phyloP scores from a whole-genome alignment of 164 flowering plant genomes.

The Saururus chinensis region DNA sequence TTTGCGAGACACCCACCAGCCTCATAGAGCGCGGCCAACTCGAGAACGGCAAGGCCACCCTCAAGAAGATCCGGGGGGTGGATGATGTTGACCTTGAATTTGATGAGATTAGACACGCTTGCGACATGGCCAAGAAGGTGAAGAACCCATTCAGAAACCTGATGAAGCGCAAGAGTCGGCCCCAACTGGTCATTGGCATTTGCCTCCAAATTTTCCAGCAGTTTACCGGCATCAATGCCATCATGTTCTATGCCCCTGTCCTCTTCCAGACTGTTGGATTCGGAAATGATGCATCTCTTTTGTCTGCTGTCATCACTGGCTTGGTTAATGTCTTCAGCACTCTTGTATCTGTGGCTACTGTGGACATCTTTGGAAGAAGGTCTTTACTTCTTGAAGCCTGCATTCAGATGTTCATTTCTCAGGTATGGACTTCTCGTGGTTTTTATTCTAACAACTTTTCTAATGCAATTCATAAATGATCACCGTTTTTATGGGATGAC shows the following conservation, averaged over 20 bases:
- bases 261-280: slow-evolving; percentile 24
- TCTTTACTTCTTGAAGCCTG: slow-evolving; percentile 19
- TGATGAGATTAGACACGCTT: slow-evolving; percentile 13
- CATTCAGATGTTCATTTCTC: slow-evolving; percentile 18
- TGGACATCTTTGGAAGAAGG: slow-evolving; percentile 19
- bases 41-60: slow-evolving; percentile 12
- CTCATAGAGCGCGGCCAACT: slow-evolving; percentile 20
- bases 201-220: slow-evolving; percentile 21
- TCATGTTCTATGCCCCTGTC: slow-evolving; percentile 28
- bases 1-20: slow-evolving; percentile 34
- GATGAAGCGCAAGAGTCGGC: slow-evolving; percentile 9
- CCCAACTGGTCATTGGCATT: slow-evolving; percentile 17
- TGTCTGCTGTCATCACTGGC: slow-evolving; percentile 21
- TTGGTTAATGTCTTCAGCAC: slow-evolving; percentile 19
- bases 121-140: slow-evolving; percentile 13
- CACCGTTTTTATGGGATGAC: neutral
- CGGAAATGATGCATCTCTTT: slow-evolving; percentile 11
- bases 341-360: slow-evolving; percentile 9
- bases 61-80: slow-evolving; percentile 17
- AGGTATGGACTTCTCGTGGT: slow-evolving; percentile 4
- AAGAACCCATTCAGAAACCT: slow-evolving; percentile 15
- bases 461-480: neutral
- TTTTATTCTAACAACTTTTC: too few relatives aligned
- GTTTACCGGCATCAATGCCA: slow-evolving; percentile 28
- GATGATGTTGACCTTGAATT: slow-evolving; percentile 21